Evolutionary conservation across 352 stramenopile species (phyloP).

Genomic region (Globisporangium cylindrosporum): DNA sequence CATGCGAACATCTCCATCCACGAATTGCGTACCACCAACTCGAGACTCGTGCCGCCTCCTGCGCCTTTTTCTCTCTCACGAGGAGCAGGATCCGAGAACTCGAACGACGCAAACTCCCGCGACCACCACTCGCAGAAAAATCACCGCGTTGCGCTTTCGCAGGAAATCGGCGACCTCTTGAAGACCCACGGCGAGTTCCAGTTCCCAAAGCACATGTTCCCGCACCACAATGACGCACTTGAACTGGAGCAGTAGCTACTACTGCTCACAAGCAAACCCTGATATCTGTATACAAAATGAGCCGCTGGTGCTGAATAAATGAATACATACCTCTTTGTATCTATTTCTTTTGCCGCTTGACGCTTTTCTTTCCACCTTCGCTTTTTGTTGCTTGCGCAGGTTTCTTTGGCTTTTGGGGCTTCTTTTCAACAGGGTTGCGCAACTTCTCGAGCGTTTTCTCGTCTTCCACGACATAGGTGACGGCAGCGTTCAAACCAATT

Average conservation of each 20-base stretch:
- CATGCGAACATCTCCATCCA: not conserved
- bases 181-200: conserved; percentile 32
- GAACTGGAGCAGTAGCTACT: not conserved
- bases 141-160: conserved; percentile 19
- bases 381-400: conserved; percentile 1
- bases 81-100: not conserved
- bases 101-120: not conserved
- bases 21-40: not conserved
- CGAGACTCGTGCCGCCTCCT: not conserved
- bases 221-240: conserved; percentile 17
- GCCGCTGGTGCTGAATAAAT: not conserved
- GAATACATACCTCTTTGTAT: not conserved
- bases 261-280: not conserved
- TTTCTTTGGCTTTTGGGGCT: conserved; percentile 15
- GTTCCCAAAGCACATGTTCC: conserved; percentile 34
- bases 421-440: conserved; percentile 23
- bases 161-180: conserved; percentile 27
- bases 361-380: conserved; percentile 11
- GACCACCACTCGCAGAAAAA: conserved; percentile 12
- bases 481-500: conserved; percentile 49
- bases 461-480: conserved; percentile 77
- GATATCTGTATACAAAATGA: not conserved
- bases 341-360: conserved; percentile 19
- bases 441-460: conserved; percentile 34
- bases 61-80: not conserved